These are phyloP conservation scores for Tetrahymena thermophila DNA, from an alignment of 73 alveolate species.

Conservation along the genomic window DNA sequence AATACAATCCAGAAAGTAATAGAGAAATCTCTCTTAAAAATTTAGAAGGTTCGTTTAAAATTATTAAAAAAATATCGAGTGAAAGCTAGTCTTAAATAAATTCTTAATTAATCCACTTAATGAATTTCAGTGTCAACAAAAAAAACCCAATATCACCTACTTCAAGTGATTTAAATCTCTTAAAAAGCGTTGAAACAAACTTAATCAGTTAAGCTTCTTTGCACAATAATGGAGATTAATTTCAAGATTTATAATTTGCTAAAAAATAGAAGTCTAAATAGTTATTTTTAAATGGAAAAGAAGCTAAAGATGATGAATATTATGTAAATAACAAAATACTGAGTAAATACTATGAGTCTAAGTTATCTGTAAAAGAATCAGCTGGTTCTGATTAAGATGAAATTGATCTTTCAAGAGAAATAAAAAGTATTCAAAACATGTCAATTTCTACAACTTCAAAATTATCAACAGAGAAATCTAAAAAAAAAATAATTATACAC, in stretches of 20 bases:
- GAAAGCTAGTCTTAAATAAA: background rate
- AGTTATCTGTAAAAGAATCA: background rate
- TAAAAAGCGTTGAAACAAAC: background rate
- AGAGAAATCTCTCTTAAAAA: background rate
- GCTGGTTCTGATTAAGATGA: background rate
- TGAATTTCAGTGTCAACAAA: background rate
- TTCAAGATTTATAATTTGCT: background rate
- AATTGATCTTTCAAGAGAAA: background rate
- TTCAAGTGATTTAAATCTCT: background rate
- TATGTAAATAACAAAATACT: background rate
- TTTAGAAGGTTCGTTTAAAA: background rate
- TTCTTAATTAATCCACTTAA: background rate
- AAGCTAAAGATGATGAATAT: background rate
- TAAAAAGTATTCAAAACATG: background rate
- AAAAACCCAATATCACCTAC: background rate
- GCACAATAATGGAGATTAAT: background rate
- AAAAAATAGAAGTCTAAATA: background rate
- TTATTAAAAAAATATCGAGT: background rate
- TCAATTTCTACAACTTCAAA: background rate
- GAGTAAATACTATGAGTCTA: background rate
- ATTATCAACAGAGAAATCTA: background rate
- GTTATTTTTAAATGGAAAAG: background rate
- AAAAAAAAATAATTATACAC: background rate
- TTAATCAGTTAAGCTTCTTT: background rate
- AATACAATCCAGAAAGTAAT: background rate